phyloP scores from a whole-genome alignment of 2,329 filamentous ascomycete genomes.

The Venturia asperata region DNA sequence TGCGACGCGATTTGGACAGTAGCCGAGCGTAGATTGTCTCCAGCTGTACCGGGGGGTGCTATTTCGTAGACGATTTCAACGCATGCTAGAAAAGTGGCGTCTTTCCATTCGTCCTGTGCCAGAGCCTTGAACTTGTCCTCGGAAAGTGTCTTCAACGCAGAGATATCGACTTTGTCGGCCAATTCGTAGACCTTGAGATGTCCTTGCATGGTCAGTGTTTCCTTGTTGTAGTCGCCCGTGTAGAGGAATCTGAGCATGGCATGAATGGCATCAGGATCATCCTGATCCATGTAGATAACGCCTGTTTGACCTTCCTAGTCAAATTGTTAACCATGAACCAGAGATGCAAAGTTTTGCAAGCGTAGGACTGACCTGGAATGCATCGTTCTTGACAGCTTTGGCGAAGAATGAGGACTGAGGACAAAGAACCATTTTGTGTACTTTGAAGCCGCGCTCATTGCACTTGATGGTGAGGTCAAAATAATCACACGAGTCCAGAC shows the following conservation, averaged over 20 bases:
- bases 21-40: background rate
- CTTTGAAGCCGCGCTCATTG: conserved; percentile 1
- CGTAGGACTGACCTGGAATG: conserved; percentile 6
- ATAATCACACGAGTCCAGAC: background rate
- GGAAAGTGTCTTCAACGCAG: background rate
- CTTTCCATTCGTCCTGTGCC: background rate
- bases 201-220: background rate
- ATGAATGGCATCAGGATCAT: conserved; percentile 6
- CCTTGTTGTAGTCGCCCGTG: background rate
- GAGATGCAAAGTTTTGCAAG: background rate
- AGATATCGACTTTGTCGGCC: conserved; percentile 8
- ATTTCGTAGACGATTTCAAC: background rate
- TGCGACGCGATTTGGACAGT: background rate
- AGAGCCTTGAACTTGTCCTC: conserved; percentile 6
- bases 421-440: background rate
- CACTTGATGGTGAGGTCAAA: conserved; percentile 11
- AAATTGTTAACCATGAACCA: background rate
- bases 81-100: background rate
- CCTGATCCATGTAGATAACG: conserved; percentile 1
- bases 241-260: conserved; percentile 9
- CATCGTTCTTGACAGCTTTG: conserved; percentile 12
- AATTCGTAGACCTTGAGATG: conserved; percentile 14
- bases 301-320: conserved; percentile 5
- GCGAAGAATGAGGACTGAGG: conserved; percentile 5
- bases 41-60: background rate